Evolutionary conservation across 768 basidiomycete species (phyloP), one percentile per base, ranked within the genome.

Genomic region (Guyanaporus albipodus): DNA sequence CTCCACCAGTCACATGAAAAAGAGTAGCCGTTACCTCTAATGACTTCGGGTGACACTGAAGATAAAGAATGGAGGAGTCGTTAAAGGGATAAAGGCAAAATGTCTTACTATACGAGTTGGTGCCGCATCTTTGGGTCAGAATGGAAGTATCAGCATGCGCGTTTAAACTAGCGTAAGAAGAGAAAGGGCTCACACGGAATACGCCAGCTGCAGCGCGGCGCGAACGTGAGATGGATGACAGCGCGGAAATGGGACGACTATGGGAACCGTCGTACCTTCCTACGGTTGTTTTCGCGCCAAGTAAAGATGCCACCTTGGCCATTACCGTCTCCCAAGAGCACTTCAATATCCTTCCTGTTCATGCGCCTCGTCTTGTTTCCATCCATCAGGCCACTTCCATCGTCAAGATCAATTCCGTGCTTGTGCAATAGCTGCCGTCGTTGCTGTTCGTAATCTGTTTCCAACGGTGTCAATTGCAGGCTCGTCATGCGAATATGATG

Each of bases 1-100:
- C 88, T 91, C 95, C 95, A 99, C 93, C 93, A 98, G 63, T 98
- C 95, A 63, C 92, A 95, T 28, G 86, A 88, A 69, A 89, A 94
- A 31, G 86, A 82, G 68, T 98, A 97, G 21, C 93, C 94, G 61
- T 90, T 87, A 18, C 88, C 87, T 56, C 88, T 80, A 61, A 92
- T 90, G 37, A 91, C 90, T 66, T 91, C 89, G 34, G 89, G 90
- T 8, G 87, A 90, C 88, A 91, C 90, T 91, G 53, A 37, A 44
- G 51, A 50, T 26, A 54, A 47, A 48, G 48, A 56, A 56, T 48
- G 57, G 60, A 60, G 50, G 33, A 10, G 62, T 57, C 50, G 58
- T 52, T 53, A 53, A 52, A 62, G 55, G 53, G 50, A 48, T 56
- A 51, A 46, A 58, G 48, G 53, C 41, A 60, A 53, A 58, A 50